A percentile compares a stretch with the other conserved stretches of the same genome.
Evolutionary conservation across 2,329 filamentous ascomycete genomes (phyloP).

Genomic region (Ceratocystis variospora): DNA sequence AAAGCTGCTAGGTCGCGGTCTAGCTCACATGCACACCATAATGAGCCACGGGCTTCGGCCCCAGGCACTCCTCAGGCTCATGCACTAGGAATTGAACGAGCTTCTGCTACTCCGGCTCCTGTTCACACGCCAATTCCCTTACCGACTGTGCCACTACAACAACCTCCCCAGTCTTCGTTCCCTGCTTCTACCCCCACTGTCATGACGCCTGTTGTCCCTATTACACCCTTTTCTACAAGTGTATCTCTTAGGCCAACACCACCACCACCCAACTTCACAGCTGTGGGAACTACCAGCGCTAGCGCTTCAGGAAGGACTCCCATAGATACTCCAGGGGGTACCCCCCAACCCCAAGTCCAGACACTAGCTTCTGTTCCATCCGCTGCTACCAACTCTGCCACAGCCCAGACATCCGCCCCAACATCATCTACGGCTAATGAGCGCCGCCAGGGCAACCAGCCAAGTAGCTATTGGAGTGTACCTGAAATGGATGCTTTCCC

Average conservation of each 20-base stretch:
- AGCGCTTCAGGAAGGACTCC: neutral
- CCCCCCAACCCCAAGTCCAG: neutral
- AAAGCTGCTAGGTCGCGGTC: slow-evolving; percentile 41
- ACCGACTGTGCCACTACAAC: slow-evolving; percentile 19
- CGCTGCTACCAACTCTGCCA: slow-evolving; percentile 27
- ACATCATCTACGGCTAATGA: slow-evolving; percentile 38
- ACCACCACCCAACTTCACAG: slow-evolving; percentile 10
- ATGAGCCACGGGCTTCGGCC: slow-evolving; percentile 31
- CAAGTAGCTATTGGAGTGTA: slow-evolving; percentile 79
- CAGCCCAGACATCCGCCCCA: slow-evolving; percentile 25
- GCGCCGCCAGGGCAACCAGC: slow-evolving; percentile 41
- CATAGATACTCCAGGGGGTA: neutral
- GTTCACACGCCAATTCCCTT: slow-evolving; percentile 14
- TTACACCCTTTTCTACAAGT: neutral
- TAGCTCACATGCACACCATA: slow-evolving; percentile 36
- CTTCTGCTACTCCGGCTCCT: slow-evolving; percentile 4
- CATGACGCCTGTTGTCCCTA: neutral
- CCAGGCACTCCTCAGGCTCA: slow-evolving; percentile 28
- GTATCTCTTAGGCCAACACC: slow-evolving; percentile 11
- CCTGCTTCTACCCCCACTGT: slow-evolving; percentile 21
- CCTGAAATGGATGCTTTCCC: slow-evolving; percentile 68
- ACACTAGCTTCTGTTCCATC: slow-evolving; percentile 21
- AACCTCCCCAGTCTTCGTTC: slow-evolving; percentile 27
- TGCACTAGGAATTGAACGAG: slow-evolving; percentile 22
- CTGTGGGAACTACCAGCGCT: neutral